phyloP scores from a whole-genome alignment of 202 grass and related monocot species.

The Panicum hallii region DNA sequence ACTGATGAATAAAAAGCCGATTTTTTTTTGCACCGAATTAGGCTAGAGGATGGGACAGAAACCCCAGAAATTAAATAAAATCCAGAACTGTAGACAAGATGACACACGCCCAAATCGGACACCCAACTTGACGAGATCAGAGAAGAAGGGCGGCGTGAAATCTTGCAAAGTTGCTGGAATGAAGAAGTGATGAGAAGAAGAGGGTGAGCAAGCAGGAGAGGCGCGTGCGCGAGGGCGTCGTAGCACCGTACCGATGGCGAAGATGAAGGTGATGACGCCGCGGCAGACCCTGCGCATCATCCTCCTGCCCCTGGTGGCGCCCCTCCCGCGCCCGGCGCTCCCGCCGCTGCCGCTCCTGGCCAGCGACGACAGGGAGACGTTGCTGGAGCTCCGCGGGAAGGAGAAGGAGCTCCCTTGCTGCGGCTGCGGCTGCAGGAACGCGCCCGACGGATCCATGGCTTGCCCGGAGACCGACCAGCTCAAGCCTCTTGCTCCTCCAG shows the following conservation, averaged over 20 bases:
- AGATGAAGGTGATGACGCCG: slow-evolving; percentile 83
- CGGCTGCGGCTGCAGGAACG: slow-evolving; percentile 30
- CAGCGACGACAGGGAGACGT: slow-evolving; percentile 44
- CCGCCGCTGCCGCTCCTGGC: slow-evolving; percentile 41
- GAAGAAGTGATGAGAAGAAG: neutral
- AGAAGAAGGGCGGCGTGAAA: neutral
- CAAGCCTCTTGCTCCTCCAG: neutral
- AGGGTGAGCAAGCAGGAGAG: neutral
- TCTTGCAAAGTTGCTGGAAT: too few relatives aligned
- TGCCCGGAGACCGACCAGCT: neutral
- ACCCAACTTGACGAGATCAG: neutral
- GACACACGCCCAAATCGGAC: neutral
- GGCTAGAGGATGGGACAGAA: neutral
- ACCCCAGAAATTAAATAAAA: too few relatives aligned
- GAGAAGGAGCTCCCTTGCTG: neutral
- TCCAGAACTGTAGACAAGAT: neutral
- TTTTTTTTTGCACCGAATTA: neutral
- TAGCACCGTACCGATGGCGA: slow-evolving; percentile 53
- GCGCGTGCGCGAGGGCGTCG: neutral
- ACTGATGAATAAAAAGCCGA: neutral
- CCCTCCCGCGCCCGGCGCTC: slow-evolving; percentile 3
- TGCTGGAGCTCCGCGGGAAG: slow-evolving; percentile 41
- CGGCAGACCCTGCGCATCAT: slow-evolving; percentile 62
- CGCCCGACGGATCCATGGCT: slow-evolving; percentile 52
- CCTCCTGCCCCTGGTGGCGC: slow-evolving; percentile 44